A percentile compares a stretch with the other conserved stretches of the same genome.
Conservation (phyloP, 148 eudicot species). For the Amaranthus hypochondriacus region DNA sequence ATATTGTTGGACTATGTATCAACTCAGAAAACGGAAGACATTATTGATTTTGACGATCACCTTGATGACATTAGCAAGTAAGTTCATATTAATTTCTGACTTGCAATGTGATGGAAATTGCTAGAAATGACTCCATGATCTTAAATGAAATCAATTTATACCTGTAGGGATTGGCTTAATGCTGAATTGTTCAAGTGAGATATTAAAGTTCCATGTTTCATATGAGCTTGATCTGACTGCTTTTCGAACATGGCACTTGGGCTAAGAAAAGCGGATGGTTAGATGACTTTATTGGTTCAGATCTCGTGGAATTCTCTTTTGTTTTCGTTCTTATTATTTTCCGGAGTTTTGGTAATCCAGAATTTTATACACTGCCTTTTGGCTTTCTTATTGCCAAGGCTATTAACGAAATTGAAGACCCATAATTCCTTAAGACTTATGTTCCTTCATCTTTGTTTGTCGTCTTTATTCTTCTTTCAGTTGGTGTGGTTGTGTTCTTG, state of each 20-base stretch:
- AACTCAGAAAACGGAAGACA: constrained; percentile 60
- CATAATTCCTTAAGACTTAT: constrained; percentile 1
- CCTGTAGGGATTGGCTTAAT: constrained; percentile 82
- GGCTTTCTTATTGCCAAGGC: constrained; percentile 8
- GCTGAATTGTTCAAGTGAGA: constrained; percentile 54
- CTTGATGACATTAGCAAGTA: constrained; percentile 89
- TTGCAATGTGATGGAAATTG: neutral
- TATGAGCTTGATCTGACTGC: constrained; percentile 7
- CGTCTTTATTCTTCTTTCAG: neutral
- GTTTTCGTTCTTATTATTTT: neutral
- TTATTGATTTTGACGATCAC: constrained; percentile 87
- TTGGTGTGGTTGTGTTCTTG: neutral
- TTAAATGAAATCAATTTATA: neutral
- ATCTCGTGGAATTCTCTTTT: constrained; percentile 3
- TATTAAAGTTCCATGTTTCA: neutral
- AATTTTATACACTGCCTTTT: neutral
- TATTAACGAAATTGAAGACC: constrained; percentile 9
- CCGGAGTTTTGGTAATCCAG: constrained; percentile 10
- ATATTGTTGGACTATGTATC: constrained; percentile 67
- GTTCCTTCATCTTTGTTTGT: neutral
- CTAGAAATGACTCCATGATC: neutral
- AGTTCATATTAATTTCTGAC: constrained; percentile 15
- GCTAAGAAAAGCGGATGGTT: neutral
- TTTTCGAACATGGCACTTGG: constrained; percentile 1
- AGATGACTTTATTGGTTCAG: neutral